Evolutionary conservation across 352 stramenopile species (phyloP), one percentile per base, ranked within the genome.

Genomic region (Chrysophaeum taylorii): DNA sequence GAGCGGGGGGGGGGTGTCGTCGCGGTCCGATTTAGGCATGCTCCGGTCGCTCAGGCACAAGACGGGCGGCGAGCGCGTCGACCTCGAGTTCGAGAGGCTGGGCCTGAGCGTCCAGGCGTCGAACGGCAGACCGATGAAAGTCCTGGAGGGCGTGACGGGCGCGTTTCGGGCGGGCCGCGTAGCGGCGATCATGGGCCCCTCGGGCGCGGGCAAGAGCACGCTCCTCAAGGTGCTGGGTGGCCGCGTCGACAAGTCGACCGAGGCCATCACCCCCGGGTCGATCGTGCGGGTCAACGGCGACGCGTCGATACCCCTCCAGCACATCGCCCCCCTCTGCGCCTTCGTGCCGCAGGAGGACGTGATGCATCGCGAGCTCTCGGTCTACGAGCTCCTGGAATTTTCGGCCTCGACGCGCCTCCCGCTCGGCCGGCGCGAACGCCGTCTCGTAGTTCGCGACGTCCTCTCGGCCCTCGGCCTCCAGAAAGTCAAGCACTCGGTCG

Each of bases 291-390:
- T 62, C 15, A 62, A 38, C 50, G 25, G 50, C 27, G 50, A 37
- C 15, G 16, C 50, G 23, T 23, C 23, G 50, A 1, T 21, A 9
- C 21, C 15, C 9, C 9, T 62, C 9, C 7, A 21, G 15, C 7
- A 2, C 4, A 25, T 62, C 27, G 9, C 4, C 9, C 25, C 50
- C 5, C 7, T 62, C 14, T 23, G 35, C 7, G 50, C 4, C 50
- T 79, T 78, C 42, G 73, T 80, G 5, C 75, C 75, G 14, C 75
- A 80, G 61, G 45, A 79, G 42, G 85, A 90, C 68, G 81, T 70
- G 18, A 73, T 85, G 57, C 38, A 31, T 31, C 14, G 15, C 15
- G 50, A 35, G 50, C 27, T 62, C 7, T 39, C 50, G 27, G 50
- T 62, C 50, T 15, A 37, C 7, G 50, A 62, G 27, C 14, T 62